phyloP scores from a whole-genome alignment of 805 yeast genomes.

The Ogataea nonfermentans region DNA sequence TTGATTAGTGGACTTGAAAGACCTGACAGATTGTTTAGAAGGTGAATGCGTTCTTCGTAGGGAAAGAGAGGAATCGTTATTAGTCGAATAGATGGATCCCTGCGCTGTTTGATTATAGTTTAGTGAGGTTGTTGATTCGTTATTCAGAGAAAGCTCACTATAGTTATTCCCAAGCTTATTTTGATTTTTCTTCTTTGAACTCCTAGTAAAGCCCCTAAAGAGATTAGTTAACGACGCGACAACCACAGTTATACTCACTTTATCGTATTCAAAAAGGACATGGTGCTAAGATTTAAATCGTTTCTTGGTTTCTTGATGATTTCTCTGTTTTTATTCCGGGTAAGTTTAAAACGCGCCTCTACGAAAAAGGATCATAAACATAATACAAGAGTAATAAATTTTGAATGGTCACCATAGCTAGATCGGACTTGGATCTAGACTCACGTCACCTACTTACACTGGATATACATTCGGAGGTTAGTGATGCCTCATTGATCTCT shows the following conservation, averaged over 20 bases:
- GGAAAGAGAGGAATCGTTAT: constrained; percentile 47
- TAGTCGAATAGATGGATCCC: constrained; percentile 34
- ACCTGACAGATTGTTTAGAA: constrained; percentile 43
- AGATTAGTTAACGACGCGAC: constrained; percentile 1
- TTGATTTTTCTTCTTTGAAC: constrained; percentile 34
- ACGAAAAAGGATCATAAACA: background rate
- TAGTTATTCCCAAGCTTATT: constrained; percentile 27
- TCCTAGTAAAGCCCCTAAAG: constrained; percentile 57
- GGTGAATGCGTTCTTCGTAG: constrained; percentile 48
- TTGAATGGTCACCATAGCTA: constrained; percentile 11
- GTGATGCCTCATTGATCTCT: constrained; percentile 14
- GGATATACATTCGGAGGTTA: constrained; percentile 22
- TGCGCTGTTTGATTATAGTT: constrained; percentile 13
- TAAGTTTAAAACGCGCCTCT: constrained; percentile 10
- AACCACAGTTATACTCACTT: constrained; percentile 27
- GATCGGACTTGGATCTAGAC: constrained; percentile 17
- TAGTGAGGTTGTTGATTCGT: constrained; percentile 23
- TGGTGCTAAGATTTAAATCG: constrained; percentile 8
- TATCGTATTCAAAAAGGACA: constrained; percentile 42
- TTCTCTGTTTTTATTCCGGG: constrained; percentile 8
- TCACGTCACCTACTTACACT: constrained; percentile 18
- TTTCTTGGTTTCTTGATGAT: background rate
- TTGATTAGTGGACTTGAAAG: constrained; percentile 20
- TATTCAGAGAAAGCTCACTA: constrained; percentile 25
- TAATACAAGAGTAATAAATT: background rate